phyloP scores from a whole-genome alignment of 352 stramenopile genomes.

The Globisporangium cylindrosporum region DNA sequence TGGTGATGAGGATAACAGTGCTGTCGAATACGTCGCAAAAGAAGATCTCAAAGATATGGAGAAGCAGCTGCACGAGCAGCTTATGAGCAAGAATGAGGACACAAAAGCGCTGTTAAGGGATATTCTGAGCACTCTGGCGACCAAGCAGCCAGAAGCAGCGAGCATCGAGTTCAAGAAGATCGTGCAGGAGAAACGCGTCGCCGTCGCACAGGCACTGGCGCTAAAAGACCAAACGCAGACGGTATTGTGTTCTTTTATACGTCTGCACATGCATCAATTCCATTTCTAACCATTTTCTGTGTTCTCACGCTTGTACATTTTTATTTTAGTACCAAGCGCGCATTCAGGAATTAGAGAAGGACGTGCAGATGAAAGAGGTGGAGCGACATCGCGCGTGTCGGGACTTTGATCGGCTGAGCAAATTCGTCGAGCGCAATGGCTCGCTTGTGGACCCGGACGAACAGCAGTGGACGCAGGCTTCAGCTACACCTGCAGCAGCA shows the following conservation, averaged over 20 bases:
- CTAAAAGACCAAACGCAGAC: slow-evolving; percentile 53
- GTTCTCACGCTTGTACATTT: neutral
- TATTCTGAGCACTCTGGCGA: slow-evolving; percentile 29
- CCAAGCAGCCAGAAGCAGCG: slow-evolving; percentile 21
- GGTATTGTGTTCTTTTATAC: slow-evolving; percentile 24
- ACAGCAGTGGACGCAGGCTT: slow-evolving; percentile 11
- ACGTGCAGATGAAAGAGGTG: slow-evolving; percentile 74
- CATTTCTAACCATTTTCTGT: neutral
- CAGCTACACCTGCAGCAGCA: slow-evolving; percentile 19
- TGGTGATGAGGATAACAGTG: slow-evolving; percentile 7
- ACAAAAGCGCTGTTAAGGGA: slow-evolving; percentile 36
- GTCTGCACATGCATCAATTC: neutral
- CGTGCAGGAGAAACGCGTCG: slow-evolving; percentile 51
- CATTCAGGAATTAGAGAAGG: slow-evolving; percentile 54
- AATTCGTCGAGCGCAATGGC: slow-evolving; percentile 40
- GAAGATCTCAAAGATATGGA: slow-evolving; percentile 47
- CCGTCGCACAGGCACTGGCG: slow-evolving; percentile 35
- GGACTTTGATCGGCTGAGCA: slow-evolving; percentile 67
- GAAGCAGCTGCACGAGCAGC: slow-evolving; percentile 34
- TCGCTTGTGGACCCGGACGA: slow-evolving; percentile 16
- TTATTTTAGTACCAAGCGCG: slow-evolving; percentile 46
- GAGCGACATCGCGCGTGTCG: slow-evolving; percentile 76
- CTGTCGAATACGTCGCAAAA: slow-evolving; percentile 21
- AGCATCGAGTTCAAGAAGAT: slow-evolving; percentile 55
- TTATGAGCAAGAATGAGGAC: slow-evolving; percentile 29